These are phyloP conservation scores for Candida multigemmis DNA, from an alignment of 805 yeast genomes.

Conservation along the genomic window DNA sequence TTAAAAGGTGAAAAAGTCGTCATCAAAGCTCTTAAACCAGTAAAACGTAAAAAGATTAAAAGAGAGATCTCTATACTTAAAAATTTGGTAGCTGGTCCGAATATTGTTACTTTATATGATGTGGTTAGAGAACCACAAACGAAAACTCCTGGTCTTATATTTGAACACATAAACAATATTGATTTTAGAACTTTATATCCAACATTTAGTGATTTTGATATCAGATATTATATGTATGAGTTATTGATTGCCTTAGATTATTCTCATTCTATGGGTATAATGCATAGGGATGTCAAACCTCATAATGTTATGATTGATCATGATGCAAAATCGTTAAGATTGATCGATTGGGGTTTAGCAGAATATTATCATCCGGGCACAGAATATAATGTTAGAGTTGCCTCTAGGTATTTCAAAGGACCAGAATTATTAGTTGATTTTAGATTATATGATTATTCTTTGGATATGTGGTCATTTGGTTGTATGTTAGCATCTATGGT, in stretches of 20 bases:
- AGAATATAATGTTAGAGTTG: conserved; percentile 86
- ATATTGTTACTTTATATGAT: conserved; percentile 66
- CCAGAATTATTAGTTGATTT: conserved; percentile 82
- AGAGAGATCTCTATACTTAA: conserved; percentile 83
- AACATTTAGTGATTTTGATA: conserved; percentile 62
- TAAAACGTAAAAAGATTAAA: conserved; percentile 84
- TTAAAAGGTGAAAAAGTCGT: conserved; percentile 59
- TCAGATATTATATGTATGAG: conserved; percentile 77
- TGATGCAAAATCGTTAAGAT: conserved; percentile 44
- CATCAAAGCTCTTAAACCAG: conserved; percentile 88
- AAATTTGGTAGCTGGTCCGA: conserved; percentile 78
- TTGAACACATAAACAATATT: conserved; percentile 75
- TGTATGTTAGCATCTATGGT: conserved; percentile 87
- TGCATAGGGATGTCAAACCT: conserved; percentile 92
- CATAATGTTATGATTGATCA: conserved; percentile 94
- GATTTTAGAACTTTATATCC: conserved; percentile 87
- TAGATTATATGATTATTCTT: conserved; percentile 78
- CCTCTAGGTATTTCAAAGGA: conserved; percentile 86
- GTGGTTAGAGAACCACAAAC: conserved; percentile 81
- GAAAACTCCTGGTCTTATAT: conserved; percentile 82
- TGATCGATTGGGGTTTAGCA: conserved; percentile 93
- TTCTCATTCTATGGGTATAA: conserved; percentile 89
- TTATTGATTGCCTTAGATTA: conserved; percentile 76
- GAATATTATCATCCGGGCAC: conserved; percentile 88
- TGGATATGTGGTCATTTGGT: conserved; percentile 88